Percentiles rank a stretch among this genome's conserved stretches.
Conservation (phyloP, 1,284 basidiomycete species). For the Xerocomus amazonicus region DNA sequence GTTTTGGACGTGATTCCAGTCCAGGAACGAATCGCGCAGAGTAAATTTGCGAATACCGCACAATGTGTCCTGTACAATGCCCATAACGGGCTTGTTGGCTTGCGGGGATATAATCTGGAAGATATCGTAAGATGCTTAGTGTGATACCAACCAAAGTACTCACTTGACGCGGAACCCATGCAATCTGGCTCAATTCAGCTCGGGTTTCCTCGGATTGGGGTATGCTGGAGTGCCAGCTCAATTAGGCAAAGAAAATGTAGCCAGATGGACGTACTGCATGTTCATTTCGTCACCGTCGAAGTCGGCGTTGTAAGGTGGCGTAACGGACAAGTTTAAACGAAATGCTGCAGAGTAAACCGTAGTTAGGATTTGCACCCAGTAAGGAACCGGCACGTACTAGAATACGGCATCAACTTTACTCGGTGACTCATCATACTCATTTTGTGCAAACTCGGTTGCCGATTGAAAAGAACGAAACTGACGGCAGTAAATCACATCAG, state of each 20-base stretch:
- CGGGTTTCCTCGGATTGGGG: constrained; percentile 99
- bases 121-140: not conserved
- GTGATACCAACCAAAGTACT: constrained; percentile 17
- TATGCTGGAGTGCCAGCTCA: constrained; percentile 51
- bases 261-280: constrained; percentile 76
- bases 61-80: constrained; percentile 98
- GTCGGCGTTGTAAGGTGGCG: constrained; percentile 92
- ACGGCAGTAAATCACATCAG: constrained; percentile 5
- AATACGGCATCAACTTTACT: constrained; percentile 97
- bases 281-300: constrained; percentile 99
- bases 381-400: constrained; percentile 60
- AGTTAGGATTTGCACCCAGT: not conserved
- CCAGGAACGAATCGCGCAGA: constrained; percentile 89
- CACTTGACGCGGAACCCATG: constrained; percentile 97
- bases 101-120: constrained; percentile 95
- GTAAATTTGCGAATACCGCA: constrained; percentile 98
- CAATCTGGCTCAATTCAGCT: constrained; percentile 95
- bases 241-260: constrained; percentile 4
- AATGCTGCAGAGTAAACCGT: constrained; percentile 61
- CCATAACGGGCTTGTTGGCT: constrained; percentile 99
- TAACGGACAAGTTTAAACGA: constrained; percentile 94
- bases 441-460: constrained; percentile 97
- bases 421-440: constrained; percentile 99
- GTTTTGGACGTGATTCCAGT: constrained; percentile 94
- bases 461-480: constrained; percentile 95